Evolutionary conservation across 1,284 basidiomycete species (phyloP).

Genomic region (Acaromyces ingoldii): DNA sequence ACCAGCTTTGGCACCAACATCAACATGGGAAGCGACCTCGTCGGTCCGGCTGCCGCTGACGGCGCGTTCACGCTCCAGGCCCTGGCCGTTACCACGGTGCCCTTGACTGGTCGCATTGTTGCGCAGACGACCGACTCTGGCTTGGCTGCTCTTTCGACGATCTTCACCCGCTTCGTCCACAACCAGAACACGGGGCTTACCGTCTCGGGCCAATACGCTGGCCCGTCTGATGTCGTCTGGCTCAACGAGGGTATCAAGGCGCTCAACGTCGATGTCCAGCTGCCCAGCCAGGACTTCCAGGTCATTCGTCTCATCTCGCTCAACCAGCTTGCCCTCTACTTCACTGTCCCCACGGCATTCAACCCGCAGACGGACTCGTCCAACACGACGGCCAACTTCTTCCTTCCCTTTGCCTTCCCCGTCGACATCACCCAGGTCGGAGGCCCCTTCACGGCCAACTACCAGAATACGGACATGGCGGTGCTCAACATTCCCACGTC

Average conservation of each 20-base stretch:
- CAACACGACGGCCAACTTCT: conserved; percentile 63
- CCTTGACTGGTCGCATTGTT: conserved; percentile 64
- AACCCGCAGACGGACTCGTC: conserved; percentile 62
- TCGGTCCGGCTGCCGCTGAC: conserved; percentile 61
- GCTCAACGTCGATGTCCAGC: conserved; percentile 60
- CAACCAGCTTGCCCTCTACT: conserved; percentile 63
- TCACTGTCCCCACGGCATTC: conserved; percentile 58
- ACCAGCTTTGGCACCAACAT: conserved; percentile 64
- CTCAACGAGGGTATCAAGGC: conserved; percentile 69
- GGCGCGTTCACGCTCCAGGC: conserved; percentile 61
- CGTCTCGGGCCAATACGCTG: conserved; percentile 64
- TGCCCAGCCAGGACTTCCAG: conserved; percentile 65
- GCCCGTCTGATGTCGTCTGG: conserved; percentile 64
- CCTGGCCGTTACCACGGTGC: conserved; percentile 58
- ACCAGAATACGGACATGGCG: conserved; percentile 61
- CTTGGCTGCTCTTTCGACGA: conserved; percentile 60
- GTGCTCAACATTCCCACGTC: conserved; percentile 61
- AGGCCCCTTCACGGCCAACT: conserved; percentile 63
- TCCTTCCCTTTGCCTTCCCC: conserved; percentile 68
- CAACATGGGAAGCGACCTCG: conserved; percentile 58
- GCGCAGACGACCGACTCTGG: conserved; percentile 60
- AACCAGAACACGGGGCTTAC: conserved; percentile 63
- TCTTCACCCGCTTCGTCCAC: conserved; percentile 71
- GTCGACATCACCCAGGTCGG: conserved; percentile 64
- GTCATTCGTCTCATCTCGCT: conserved; percentile 66